Percentiles rank a stretch among this genome's conserved stretches.
Conservation (phyloP, 495 filamentous ascomycete species). For the Neurospora sp. region DNA sequence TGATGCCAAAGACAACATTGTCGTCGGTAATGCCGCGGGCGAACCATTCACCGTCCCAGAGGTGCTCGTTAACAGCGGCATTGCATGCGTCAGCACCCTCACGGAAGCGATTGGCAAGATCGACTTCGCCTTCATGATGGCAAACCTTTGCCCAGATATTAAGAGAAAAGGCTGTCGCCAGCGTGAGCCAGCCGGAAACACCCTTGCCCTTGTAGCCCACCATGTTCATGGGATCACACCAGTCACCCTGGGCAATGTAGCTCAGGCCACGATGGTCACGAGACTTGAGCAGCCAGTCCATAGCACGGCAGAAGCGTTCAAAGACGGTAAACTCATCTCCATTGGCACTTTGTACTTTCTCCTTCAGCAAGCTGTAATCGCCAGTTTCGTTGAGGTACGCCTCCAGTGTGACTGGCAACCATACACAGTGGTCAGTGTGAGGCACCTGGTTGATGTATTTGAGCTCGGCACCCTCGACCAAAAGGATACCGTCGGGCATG, state of each 20-base stretch:
- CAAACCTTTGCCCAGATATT: slow-evolving; percentile 43
- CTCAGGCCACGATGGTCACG: slow-evolving; percentile 44
- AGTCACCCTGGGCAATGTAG: slow-evolving; percentile 48
- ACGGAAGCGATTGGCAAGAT: slow-evolving; percentile 33
- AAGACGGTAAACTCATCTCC: slow-evolving; percentile 41
- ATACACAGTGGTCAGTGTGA: slow-evolving; percentile 49
- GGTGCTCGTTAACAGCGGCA: slow-evolving; percentile 36
- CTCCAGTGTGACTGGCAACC: slow-evolving; percentile 43
- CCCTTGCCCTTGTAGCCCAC: slow-evolving; percentile 46
- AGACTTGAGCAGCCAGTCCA: slow-evolving; percentile 41
- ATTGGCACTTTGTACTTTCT: slow-evolving; percentile 28
- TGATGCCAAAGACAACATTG: slow-evolving; percentile 39
- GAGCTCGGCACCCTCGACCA: slow-evolving; percentile 43
- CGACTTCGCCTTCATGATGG: slow-evolving; percentile 30
- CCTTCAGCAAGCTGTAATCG: slow-evolving; percentile 40
- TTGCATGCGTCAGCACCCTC: slow-evolving; percentile 38
- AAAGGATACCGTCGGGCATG: slow-evolving; percentile 47
- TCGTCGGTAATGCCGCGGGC: slow-evolving; percentile 49
- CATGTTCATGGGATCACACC: slow-evolving; percentile 54
- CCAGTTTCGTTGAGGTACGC: slow-evolving; percentile 44
- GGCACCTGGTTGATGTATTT: slow-evolving; percentile 52
- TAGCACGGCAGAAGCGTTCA: slow-evolving; percentile 41
- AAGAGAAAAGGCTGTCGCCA: slow-evolving; percentile 41
- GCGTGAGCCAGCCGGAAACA: slow-evolving; percentile 47
- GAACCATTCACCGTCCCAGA: slow-evolving; percentile 49